phyloP scores from a whole-genome alignment of 352 stramenopile species.

The Pythium myriotylum region DNA sequence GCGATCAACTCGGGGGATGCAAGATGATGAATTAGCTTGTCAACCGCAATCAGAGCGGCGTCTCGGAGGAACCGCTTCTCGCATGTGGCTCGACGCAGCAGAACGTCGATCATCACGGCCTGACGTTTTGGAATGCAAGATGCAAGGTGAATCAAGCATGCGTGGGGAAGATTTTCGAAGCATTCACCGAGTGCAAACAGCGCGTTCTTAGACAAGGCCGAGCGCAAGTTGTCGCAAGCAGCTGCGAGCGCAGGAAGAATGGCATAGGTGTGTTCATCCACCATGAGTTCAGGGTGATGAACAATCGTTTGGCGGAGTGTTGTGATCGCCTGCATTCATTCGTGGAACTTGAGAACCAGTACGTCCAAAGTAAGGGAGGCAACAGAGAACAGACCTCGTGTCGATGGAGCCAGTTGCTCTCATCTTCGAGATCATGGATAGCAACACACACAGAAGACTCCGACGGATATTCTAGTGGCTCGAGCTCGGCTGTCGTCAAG shows the following conservation, averaged over 20 bases:
- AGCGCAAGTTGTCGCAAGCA: slow-evolving; percentile 68
- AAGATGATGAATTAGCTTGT: slow-evolving; percentile 44
- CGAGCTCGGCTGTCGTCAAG: slow-evolving; percentile 27
- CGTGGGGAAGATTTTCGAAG: slow-evolving; percentile 44
- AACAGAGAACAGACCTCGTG: slow-evolving; percentile 41
- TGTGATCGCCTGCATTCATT: slow-evolving; percentile 37
- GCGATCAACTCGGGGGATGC: slow-evolving; percentile 46
- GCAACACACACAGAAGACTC: slow-evolving; percentile 9
- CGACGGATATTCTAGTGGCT: slow-evolving; percentile 18
- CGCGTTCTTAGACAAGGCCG: slow-evolving; percentile 70
- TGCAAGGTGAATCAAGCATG: slow-evolving; percentile 20
- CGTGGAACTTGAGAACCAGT: background rate
- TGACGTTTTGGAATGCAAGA: background rate
- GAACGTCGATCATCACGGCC: slow-evolving; percentile 36
- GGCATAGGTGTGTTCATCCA: slow-evolving; percentile 22
- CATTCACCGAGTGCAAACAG: slow-evolving; percentile 62
- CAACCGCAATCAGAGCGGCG: slow-evolving; percentile 40
- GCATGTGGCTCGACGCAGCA: slow-evolving; percentile 65
- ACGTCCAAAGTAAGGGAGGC: no score
- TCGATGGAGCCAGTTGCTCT: slow-evolving; percentile 61
- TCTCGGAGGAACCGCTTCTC: slow-evolving; percentile 80
- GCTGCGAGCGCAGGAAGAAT: slow-evolving; percentile 41
- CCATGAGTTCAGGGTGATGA: slow-evolving; percentile 41
- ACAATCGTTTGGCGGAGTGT: slow-evolving; percentile 55
- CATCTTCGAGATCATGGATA: slow-evolving; percentile 33